Conservation (phyloP, 2,329 filamentous ascomycete species). For the Monilinia vaccinii-corymbosi region DNA sequence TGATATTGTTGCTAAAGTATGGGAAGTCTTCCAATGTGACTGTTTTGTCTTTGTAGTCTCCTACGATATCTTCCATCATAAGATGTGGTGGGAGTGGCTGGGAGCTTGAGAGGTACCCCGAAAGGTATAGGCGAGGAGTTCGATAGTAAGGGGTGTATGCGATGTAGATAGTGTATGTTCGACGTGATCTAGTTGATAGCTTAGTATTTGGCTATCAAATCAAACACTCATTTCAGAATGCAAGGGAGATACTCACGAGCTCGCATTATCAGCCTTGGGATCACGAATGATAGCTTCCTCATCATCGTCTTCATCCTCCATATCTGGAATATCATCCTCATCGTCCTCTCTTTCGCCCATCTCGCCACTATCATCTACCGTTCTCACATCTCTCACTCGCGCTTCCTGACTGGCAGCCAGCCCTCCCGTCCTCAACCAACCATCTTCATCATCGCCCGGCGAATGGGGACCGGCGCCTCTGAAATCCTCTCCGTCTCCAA, state of each 20-base stretch:
- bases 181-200: constrained; percentile 51
- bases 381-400: constrained; percentile 71
- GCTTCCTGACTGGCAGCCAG: constrained; percentile 66
- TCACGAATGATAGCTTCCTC: constrained; percentile 94
- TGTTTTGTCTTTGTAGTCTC: constrained; percentile 97
- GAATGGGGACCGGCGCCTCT: constrained; percentile 37
- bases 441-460: constrained; percentile 62
- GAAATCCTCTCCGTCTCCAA: constrained; percentile 66
- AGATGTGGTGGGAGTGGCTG: constrained; percentile 72
- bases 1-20: constrained; percentile 82
- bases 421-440: constrained; percentile 85
- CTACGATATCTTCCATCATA: constrained; percentile 96
- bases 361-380: constrained; percentile 82
- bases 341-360: constrained; percentile 66
- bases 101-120: constrained; percentile 72
- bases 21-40: constrained; percentile 97
- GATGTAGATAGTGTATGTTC: constrained; percentile 98
- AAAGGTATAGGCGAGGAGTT: constrained; percentile 89
- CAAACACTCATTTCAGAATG: background rate
- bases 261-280: constrained; percentile 32
- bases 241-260: constrained; percentile 22
- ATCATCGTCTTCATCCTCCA: constrained; percentile 92
- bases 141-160: constrained; percentile 96
- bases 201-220: background rate
- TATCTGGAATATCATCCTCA: constrained; percentile 85